Conservation (phyloP, 1,139 yeast genomes). For the Lodderomyces orthopsilosis region DNA sequence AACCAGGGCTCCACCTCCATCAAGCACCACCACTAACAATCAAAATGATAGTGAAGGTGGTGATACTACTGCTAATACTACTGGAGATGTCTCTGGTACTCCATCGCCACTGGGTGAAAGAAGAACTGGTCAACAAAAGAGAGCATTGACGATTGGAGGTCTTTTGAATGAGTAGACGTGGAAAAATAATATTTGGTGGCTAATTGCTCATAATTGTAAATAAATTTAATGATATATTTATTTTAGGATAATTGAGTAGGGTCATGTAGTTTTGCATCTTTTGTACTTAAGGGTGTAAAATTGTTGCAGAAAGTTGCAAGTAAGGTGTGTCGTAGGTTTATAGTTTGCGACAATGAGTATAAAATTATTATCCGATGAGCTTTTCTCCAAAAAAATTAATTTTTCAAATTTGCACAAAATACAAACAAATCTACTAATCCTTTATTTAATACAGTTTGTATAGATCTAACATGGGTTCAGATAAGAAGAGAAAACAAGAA, state of each 20-base stretch:
- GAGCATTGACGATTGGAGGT: conserved; percentile 35
- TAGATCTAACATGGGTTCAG: conserved; percentile 26
- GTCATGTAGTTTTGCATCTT: too few relatives aligned
- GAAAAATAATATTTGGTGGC: background rate
- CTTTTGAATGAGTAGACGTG: conserved; percentile 24
- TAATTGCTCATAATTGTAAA: background rate
- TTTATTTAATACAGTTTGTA: too few relatives aligned
- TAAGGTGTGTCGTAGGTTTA: too few relatives aligned
- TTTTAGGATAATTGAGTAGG: background rate
- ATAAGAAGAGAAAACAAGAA: conserved; percentile 42
- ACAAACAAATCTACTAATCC: too few relatives aligned
- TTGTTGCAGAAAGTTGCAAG: too few relatives aligned
- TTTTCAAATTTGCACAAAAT: background rate
- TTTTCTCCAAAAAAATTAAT: background rate
- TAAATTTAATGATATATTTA: conserved; percentile 1
- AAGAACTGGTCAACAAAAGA: conserved; percentile 4
- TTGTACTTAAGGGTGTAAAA: too few relatives aligned
- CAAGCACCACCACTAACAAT: background rate
- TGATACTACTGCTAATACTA: background rate
- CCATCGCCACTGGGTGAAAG: conserved; percentile 1
- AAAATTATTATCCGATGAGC: background rate
- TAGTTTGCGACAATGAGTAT: background rate
- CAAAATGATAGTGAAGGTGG: conserved; percentile 4
- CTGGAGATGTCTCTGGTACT: background rate
- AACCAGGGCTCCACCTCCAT: conserved; percentile 1